Evolutionary conservation across 1,139 yeast genomes (phyloP), one percentile per base, ranked within the genome.

Genomic region (Casaregolazyma lundiana): DNA sequence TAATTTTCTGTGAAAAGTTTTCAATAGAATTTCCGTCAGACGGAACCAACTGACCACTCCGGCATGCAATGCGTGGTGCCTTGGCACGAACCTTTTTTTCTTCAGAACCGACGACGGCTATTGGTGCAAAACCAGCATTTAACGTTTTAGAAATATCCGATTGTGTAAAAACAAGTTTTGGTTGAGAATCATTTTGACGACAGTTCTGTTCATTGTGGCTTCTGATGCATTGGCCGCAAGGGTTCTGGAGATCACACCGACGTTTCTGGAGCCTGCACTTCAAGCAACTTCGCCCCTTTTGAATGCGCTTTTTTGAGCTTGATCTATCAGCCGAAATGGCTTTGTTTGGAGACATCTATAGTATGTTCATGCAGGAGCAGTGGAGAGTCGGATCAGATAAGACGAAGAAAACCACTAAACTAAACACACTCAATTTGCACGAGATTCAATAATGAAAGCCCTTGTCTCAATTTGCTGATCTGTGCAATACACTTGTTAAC

Each of bases 181-280:
- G 15, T 7, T 16, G 34, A 9, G 6, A 20, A 30, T 15, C 9
- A 3, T 9, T 8, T 17, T 8, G 8, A 15, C 30, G 34, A 21
- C 20, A 38, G 18, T 26, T 30, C 13, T 20, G 15, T 21, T 35
- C 45, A 15, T 35, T 42, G 17, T 42, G 45, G 20, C 40, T 34
- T 24, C 36, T 42, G 9, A 42, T 26, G 21, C 45, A 42, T 16
- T 42, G 39, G 5, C 36, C 38, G 18, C 45, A 42, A 3, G 45
- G 45, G 11, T 39, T 22, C 22, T 35, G 30, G n/a, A 42, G 19
- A 36, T 42, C 45, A n/a, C 45, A 42, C 7, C 37, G 36, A 15
- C 45, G 40, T 18, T 42, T 42, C 9, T 42, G 36, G 8, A 36
- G 26, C 13, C 45, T 22, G 26, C 45, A 42, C n/a, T 32, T 39